Conservation (phyloP, 306 rosid species). For the Cucumis melo region DNA sequence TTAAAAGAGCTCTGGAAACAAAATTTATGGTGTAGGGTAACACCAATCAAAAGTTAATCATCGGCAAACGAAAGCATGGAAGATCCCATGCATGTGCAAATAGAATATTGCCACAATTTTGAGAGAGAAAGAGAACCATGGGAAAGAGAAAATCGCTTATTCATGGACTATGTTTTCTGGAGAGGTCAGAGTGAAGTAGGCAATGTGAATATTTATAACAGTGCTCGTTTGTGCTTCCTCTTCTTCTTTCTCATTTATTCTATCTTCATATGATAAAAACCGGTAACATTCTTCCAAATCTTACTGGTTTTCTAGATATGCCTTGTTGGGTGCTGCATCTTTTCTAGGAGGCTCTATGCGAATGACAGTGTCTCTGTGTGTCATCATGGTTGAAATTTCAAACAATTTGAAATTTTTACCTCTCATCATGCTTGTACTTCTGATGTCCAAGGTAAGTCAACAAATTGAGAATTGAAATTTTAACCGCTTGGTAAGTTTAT, state of each 20-base stretch:
- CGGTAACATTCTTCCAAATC: background rate
- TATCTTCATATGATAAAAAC: background rate
- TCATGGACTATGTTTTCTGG: background rate
- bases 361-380: constrained; percentile 90
- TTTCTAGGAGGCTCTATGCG: constrained; percentile 99
- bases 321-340: constrained; percentile 95
- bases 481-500: too few relatives aligned
- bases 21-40: background rate
- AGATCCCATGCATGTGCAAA: background rate
- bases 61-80: background rate
- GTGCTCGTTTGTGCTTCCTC: background rate
- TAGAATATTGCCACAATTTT: background rate
- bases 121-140: background rate
- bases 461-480: background rate
- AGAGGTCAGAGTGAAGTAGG: background rate
- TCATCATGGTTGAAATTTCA: constrained; percentile 96
- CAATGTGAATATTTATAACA: background rate
- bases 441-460: constrained; percentile 71
- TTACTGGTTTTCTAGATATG: constrained; percentile 57
- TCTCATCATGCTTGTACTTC: constrained; percentile 95
- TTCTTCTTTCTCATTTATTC: background rate
- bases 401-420: constrained; percentile 79
- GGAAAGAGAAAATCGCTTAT: background rate
- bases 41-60: background rate
- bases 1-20: background rate